Base-by-base conservation (phyloP, 306 rosid species). In the Malus fusca region DNA sequence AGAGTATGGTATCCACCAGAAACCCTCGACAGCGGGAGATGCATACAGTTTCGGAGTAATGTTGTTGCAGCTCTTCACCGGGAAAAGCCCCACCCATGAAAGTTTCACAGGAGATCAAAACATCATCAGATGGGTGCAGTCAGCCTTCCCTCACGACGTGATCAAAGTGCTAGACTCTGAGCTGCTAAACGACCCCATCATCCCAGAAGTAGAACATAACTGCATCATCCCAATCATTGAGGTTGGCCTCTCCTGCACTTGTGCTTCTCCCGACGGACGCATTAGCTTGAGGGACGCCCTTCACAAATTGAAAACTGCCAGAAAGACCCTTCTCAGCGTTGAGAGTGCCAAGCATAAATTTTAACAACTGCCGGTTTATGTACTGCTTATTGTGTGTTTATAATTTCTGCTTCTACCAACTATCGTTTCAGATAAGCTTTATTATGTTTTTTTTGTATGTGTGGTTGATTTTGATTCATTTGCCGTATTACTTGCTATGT, bases 1-100 rank as follows among this genome's bases (percentile, higher is more conserved):
- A 92, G 97, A 92, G 56, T 92, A 90, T 69, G 96, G 93, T 33
- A 77, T 85, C 82, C 90, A 91, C 69, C 82, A 83, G 73, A 87
- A 81, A 62, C 82, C 93, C 33, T 78, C 89, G 1, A 79, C 82
- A n/a, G 87, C 85, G 6, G 97, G 96, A 74, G 97, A 92, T 80
- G 88, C 88, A 28, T 92, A 92, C 37, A 90, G 97, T 75, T 92
- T 87, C 42, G 96, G 97, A 10, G 81, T 90, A 66, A 82, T 83
- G 82, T 46, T 92, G 77, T 79, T 92, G 17, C 88, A 90, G 76
- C 84, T 92, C 14, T 85, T 90, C 13, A 78, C 87, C 2, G 88
- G 92, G 17, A 92, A 75, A 75, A 81, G 88, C 30, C 93, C 97
- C 11, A 88, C 83, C 12, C 79, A 90, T 66, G 90, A 87, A 30